Evolutionary conservation across 2,329 filamentous ascomycete genomes (phyloP), one percentile per base, ranked within the genome.

Genomic region (Fusarium guadeloupense): DNA sequence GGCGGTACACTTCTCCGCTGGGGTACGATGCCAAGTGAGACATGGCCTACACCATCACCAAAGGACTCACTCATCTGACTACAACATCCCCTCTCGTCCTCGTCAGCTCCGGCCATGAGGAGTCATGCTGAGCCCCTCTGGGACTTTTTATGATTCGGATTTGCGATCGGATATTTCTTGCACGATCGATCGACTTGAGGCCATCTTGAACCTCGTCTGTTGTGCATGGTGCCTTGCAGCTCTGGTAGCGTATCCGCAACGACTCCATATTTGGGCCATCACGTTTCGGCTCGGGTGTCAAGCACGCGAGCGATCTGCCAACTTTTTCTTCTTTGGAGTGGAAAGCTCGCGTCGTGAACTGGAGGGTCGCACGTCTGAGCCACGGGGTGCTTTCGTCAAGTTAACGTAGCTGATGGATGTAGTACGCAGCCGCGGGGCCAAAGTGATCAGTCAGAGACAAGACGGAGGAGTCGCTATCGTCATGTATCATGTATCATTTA

Each of bases 1-100:
- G 66, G 41, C 56, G 57, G 54, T 45, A 33, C 30, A 41, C 31
- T 28, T 43, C 34, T 45, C 61, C 61, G 51, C 28, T 26, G 40
- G n/a, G n/a, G 41, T 59, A 41, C 54, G 46, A 43, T 42, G 48
- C 40, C 51, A 43, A 41, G 63, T 71, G 66, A 73, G 71, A 73
- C 71, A 71, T 37, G 49, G 57, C 58, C 54, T 47, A 64, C 69
- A 73, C 71, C 70, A 71, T 61, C 64, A 60, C 54, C 30, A 46
- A 38, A n/a, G n/a, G n/a, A n/a, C n/a, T n/a, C n/a, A 34, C 57
- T 66, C 70, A 72, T 72, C 68, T 72, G 70, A 72, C 70, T 72
- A 66, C 69, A 57, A 31, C 49, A 43, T 45, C 38, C 21, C 25
- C 52, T 52, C 17, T 33, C 48, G 52, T 25, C 42, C 51, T 54